A percentile compares a stretch with the other conserved stretches of the same genome.
Evolutionary conservation across 129 eudicot species (phyloP).

Genomic region (Flaveria linearis): DNA sequence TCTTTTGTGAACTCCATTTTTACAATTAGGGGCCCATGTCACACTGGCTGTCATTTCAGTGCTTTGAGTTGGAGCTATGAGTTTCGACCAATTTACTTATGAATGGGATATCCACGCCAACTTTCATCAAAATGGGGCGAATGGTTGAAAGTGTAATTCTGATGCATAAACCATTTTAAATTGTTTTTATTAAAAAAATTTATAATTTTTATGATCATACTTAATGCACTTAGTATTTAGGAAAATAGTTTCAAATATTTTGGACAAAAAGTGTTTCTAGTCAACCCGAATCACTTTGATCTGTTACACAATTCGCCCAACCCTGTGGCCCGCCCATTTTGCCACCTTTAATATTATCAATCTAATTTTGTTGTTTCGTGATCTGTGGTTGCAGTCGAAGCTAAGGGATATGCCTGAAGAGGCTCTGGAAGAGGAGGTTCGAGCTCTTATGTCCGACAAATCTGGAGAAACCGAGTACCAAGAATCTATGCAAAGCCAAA

Average conservation of each 20-base stretch:
- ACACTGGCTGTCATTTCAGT: neutral
- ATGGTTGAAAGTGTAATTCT: neutral
- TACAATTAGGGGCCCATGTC: neutral
- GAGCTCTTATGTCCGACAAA: constrained; percentile 69
- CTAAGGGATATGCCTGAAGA: constrained; percentile 47
- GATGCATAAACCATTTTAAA: neutral
- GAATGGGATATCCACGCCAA: neutral
- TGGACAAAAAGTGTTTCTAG: neutral
- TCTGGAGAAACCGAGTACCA: constrained; percentile 65
- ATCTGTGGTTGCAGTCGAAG: constrained; percentile 56
- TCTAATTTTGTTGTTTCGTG: constrained; percentile 10
- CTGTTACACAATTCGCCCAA: neutral
- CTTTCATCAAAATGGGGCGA: neutral
- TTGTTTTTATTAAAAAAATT: neutral
- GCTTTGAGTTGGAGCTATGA: neutral
- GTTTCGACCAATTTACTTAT: neutral
- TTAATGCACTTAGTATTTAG: neutral
- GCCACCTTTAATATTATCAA: neutral
- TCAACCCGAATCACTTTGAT: neutral
- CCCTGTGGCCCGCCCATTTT: neutral
- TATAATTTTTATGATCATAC: neutral
- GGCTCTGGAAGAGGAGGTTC: constrained; percentile 68
- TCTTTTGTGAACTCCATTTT: too few relatives aligned
- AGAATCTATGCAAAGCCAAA: constrained; percentile 66
- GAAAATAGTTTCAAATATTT: neutral